Conservation (phyloP, 1,284 basidiomycete genomes). For the Leccinum fuscescens region DNA sequence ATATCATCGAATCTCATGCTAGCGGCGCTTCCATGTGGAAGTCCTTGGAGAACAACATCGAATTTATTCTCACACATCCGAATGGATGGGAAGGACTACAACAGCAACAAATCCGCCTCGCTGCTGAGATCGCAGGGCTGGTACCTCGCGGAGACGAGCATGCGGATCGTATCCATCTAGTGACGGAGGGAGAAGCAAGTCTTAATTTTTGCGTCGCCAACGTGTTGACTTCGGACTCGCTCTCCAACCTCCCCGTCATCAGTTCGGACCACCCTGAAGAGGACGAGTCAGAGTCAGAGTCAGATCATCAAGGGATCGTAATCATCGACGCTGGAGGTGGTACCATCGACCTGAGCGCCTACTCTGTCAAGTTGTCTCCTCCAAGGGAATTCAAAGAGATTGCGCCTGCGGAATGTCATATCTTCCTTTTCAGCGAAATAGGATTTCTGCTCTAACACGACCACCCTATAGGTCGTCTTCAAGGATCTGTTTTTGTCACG, state of each 20-base stretch:
- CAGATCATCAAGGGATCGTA: conserved; percentile 40
- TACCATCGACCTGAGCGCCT: conserved; percentile 55
- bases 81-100: conserved; percentile 46
- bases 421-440: not conserved
- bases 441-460: not conserved
- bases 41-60: conserved; percentile 33
- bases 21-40: conserved; percentile 39
- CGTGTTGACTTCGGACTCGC: conserved; percentile 30
- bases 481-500: conserved; percentile 43
- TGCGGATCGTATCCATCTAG: conserved; percentile 37
- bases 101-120: conserved; percentile 37
- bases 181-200: conserved; percentile 53
- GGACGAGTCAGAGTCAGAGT: not conserved
- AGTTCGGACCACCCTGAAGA: conserved; percentile 14
- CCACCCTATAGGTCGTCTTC: conserved; percentile 27
- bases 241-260: conserved; percentile 19
- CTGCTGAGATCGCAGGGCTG: conserved; percentile 34
- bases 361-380: conserved; percentile 33
- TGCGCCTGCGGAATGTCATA: conserved; percentile 39
- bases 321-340: conserved; percentile 55
- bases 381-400: conserved; percentile 37
- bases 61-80: conserved; percentile 42
- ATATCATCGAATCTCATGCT: conserved; percentile 47
- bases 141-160: conserved; percentile 25
- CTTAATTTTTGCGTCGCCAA: conserved; percentile 44